A percentile compares a stretch with the other conserved stretches of the same genome.
Conservation (phyloP, 2,329 filamentous ascomycete species). For the Aspergillus sp. region DNA sequence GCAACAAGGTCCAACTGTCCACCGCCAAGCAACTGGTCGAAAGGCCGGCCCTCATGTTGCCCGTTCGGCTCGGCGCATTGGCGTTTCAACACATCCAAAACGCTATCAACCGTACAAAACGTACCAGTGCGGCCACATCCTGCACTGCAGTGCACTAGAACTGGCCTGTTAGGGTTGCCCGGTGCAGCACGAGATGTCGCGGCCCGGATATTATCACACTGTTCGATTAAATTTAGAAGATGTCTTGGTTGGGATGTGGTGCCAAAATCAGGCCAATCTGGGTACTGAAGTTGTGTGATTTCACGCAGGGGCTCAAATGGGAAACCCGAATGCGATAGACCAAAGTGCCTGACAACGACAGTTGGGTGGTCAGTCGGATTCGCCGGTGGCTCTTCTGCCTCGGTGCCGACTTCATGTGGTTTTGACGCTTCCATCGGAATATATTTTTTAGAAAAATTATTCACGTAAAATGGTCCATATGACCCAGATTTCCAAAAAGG, state of each 20-base stretch:
- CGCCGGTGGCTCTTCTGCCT: constrained; percentile 23
- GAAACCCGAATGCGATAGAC: constrained; percentile 70
- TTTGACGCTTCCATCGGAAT: constrained; percentile 68
- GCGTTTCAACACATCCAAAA: constrained; percentile 95
- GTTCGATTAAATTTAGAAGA: constrained; percentile 83
- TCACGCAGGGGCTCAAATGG: constrained; percentile 87
- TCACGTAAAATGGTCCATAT: constrained; percentile 76
- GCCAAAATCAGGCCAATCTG: constrained; percentile 96
- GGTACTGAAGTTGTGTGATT: constrained; percentile 91
- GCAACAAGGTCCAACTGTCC: constrained; percentile 77
- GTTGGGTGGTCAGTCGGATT: constrained; percentile 50
- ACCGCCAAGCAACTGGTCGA: constrained; percentile 65
- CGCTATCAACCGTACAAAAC: constrained; percentile 94
- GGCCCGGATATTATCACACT: constrained; percentile 69
- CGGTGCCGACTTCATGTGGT: constrained; percentile 46
- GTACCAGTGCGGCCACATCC: constrained; percentile 94
- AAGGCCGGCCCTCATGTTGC: constrained; percentile 8
- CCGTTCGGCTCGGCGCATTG: constrained; percentile 51
- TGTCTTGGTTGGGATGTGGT: constrained; percentile 86
- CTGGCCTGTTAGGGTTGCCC: constrained; percentile 61
- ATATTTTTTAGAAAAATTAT: constrained; percentile 75
- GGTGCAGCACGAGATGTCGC: constrained; percentile 26
- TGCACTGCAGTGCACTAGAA: constrained; percentile 92
- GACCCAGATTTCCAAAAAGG: constrained; percentile 82
- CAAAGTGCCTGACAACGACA: constrained; percentile 84